These are phyloP conservation scores for Populus simonii DNA, from an alignment of 345 rosid species.

Conservation along the genomic window DNA sequence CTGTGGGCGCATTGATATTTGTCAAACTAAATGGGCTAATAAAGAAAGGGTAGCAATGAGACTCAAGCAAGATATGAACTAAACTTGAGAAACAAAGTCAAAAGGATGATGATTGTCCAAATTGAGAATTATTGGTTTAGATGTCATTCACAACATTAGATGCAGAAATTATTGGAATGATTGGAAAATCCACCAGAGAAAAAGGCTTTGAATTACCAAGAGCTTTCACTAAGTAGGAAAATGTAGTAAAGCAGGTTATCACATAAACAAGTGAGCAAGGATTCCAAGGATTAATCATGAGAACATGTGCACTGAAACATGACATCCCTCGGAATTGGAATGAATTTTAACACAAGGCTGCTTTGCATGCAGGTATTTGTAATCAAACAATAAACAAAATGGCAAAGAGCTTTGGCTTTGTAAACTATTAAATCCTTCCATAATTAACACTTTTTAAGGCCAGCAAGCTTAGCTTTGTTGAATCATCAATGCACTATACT, in stretches of 20 bases:
- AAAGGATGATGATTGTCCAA: not conserved
- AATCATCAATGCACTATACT: not conserved
- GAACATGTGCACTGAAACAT: not conserved
- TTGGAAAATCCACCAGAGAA: not conserved
- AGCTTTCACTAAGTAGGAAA: not conserved
- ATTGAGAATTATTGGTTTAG: not conserved
- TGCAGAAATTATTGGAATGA: not conserved
- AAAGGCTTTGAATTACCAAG: not conserved
- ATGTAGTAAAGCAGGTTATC: not conserved
- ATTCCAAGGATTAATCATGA: too few relatives aligned
- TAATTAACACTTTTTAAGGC: not conserved
- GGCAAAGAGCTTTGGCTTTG: not conserved
- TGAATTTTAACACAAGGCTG: not conserved
- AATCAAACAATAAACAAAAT: not conserved
- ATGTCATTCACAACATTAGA: not conserved
- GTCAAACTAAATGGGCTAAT: not conserved
- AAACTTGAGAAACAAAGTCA: not conserved
- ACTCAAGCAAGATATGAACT: not conserved
- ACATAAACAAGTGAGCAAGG: too few relatives aligned
- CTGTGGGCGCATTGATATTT: slow-evolving; percentile 24
- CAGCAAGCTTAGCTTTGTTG: slow-evolving; percentile 3
- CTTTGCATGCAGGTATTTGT: not conserved
- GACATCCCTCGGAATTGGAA: not conserved
- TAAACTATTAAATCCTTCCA: not conserved
- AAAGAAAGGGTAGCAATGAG: not conserved